Conservation (phyloP, 352 stramenopile genomes). For the Pythium biforme region DNA sequence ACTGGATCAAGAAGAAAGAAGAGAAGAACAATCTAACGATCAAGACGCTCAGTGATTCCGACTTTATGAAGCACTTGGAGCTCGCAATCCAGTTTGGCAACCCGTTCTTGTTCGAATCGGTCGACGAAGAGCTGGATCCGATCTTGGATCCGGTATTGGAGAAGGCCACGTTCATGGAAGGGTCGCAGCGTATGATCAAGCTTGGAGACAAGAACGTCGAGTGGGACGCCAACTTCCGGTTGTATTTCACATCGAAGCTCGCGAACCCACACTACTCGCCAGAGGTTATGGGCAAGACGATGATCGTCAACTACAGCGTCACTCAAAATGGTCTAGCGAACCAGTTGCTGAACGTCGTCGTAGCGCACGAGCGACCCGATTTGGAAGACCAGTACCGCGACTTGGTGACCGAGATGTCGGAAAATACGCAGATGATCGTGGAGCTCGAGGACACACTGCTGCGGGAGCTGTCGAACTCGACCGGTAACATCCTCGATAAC, state of each 20-base stretch:
- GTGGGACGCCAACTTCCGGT: slow-evolving; percentile 91
- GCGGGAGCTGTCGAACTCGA: slow-evolving; percentile 86
- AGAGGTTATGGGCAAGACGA: slow-evolving; percentile 96
- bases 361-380: slow-evolving; percentile 91
- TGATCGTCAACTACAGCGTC: slow-evolving; percentile 96
- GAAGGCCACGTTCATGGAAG: slow-evolving; percentile 92
- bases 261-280: slow-evolving; percentile 94
- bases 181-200: slow-evolving; percentile 88
- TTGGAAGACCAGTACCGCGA: slow-evolving; percentile 92
- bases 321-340: slow-evolving; percentile 91
- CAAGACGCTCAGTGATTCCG: slow-evolving; percentile 91
- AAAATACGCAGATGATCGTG: slow-evolving; percentile 92
- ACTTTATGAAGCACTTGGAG: slow-evolving; percentile 96
- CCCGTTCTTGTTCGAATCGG: slow-evolving; percentile 94
- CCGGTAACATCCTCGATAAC: slow-evolving; percentile 95
- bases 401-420: slow-evolving; percentile 92
- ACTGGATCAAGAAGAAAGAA: slow-evolving; percentile 96
- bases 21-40: slow-evolving; percentile 91
- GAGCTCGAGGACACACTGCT: slow-evolving; percentile 92
- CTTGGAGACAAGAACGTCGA: slow-evolving; percentile 94
- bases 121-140: slow-evolving; percentile 94
- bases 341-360: slow-evolving; percentile 93
- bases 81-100: slow-evolving; percentile 95
- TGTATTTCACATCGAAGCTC: slow-evolving; percentile 95
- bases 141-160: slow-evolving; percentile 94